A percentile compares a stretch with the other conserved stretches of the same genome.
Conservation (phyloP, 345 rosid species). For the Ceriops tagal region DNA sequence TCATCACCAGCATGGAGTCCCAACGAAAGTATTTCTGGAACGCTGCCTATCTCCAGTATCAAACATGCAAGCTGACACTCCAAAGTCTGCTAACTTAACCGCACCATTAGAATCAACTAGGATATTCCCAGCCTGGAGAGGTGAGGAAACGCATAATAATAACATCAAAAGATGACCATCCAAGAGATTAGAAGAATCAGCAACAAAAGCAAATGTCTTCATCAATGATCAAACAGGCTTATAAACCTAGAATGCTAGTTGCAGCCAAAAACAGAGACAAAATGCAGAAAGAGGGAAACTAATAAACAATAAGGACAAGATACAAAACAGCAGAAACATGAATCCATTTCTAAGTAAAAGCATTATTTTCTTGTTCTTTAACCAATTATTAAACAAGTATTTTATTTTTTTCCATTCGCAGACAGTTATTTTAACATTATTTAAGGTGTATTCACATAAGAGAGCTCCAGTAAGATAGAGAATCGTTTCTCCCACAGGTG, state of each 20-base stretch:
- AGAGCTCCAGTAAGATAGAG: background rate
- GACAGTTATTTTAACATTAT: too few species aligned
- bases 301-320: background rate
- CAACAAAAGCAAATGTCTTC: background rate
- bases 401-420: too few species aligned
- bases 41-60: conserved; percentile 98
- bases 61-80: conserved; percentile 98
- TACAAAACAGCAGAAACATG: background rate
- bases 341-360: background rate
- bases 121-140: conserved; percentile 87
- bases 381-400: too few species aligned
- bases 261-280: background rate
- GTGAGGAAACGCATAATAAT: conserved; percentile 19
- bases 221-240: background rate
- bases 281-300: background rate
- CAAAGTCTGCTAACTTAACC: conserved; percentile 93
- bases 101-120: conserved; percentile 73
- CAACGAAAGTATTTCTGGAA: conserved; percentile 94
- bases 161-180: background rate
- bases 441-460: background rate
- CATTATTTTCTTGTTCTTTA: too few species aligned
- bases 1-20: conserved; percentile 96
- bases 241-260: background rate
- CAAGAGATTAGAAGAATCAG: background rate
- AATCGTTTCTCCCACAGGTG: background rate